Evolutionary conservation across 2,329 filamentous ascomycete genomes (phyloP).

Genomic region (Botryotinia globosa): DNA sequence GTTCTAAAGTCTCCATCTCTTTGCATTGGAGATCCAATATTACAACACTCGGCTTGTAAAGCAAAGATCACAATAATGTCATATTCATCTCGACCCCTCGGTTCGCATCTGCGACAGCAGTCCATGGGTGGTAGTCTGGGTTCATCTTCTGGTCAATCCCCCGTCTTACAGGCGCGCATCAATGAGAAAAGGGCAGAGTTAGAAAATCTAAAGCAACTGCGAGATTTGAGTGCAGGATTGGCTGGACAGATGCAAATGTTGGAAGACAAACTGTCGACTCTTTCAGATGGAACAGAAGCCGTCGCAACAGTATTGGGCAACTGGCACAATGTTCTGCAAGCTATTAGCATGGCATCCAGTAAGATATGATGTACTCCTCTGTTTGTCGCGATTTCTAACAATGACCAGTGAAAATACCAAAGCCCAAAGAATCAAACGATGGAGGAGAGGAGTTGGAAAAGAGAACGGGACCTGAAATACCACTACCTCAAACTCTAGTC

Average conservation of each 20-base stretch:
- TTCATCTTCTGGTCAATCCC: conserved; percentile 58
- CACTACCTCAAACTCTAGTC: conserved; percentile 76
- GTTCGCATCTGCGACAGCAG: conserved; percentile 65
- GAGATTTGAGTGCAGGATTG: conserved; percentile 74
- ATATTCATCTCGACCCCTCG: conserved; percentile 55
- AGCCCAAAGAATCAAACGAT: conserved; percentile 48
- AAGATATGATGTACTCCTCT: conserved; percentile 39
- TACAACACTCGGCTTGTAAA: neutral
- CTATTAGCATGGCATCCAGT: conserved; percentile 86
- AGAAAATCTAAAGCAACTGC: conserved; percentile 72
- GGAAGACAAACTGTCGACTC: conserved; percentile 71
- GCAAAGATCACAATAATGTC: conserved; percentile 45
- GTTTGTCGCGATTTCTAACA: neutral
- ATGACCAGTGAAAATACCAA: conserved; percentile 63
- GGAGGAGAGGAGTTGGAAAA: conserved; percentile 45
- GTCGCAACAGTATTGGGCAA: conserved; percentile 22
- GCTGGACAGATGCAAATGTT: conserved; percentile 80
- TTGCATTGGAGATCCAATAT: neutral
- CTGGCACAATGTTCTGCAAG: conserved; percentile 69
- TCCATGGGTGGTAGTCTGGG: conserved; percentile 49
- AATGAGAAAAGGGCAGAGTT: conserved; percentile 84
- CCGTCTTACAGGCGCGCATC: conserved; percentile 70
- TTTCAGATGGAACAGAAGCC: conserved; percentile 83
- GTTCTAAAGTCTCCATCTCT: neutral
- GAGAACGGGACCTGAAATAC: conserved; percentile 40